Conservation (phyloP, 495 filamentous ascomycete species). For the Aspergillus saccharolyticus region DNA sequence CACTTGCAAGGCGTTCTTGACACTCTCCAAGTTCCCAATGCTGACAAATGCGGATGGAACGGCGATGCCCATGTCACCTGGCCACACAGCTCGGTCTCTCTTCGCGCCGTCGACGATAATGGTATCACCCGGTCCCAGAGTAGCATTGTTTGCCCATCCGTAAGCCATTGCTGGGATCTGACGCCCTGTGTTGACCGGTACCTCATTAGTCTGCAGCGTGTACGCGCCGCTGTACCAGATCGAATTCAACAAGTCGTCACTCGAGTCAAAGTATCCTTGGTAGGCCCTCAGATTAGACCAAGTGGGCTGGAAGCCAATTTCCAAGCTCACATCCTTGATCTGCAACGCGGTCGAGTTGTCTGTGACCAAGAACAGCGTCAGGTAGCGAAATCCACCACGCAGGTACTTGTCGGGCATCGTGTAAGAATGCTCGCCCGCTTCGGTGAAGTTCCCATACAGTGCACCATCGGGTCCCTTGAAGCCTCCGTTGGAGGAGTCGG, state of each 20-base stretch:
- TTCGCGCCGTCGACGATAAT: slow-evolving; percentile 57
- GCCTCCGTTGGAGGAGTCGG: slow-evolving; percentile 53
- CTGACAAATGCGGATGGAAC: slow-evolving; percentile 53
- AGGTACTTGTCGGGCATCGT: slow-evolving; percentile 49
- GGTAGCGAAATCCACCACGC: slow-evolving; percentile 57
- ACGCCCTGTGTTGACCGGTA: slow-evolving; percentile 50
- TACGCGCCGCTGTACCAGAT: slow-evolving; percentile 65
- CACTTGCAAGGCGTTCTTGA: slow-evolving; percentile 55
- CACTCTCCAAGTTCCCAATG: slow-evolving; percentile 54
- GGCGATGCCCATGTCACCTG: slow-evolving; percentile 59
- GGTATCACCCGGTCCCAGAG: slow-evolving; percentile 48
- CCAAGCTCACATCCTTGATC: slow-evolving; percentile 40
- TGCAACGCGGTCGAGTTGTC: slow-evolving; percentile 30
- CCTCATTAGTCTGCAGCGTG: slow-evolving; percentile 55
- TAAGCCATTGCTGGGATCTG: slow-evolving; percentile 42
- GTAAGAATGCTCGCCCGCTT: slow-evolving; percentile 39
- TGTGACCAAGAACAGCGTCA: slow-evolving; percentile 50
- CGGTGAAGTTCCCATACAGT: slow-evolving; percentile 47
- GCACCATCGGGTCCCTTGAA: slow-evolving; percentile 49
- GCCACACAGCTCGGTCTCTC: slow-evolving; percentile 55
- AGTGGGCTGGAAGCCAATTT: slow-evolving; percentile 57
- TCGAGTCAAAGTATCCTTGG: slow-evolving; percentile 59
- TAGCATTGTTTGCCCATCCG: slow-evolving; percentile 55
- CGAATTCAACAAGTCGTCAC: slow-evolving; percentile 55
- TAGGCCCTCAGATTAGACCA: slow-evolving; percentile 60